Conservation (phyloP, 2,329 filamentous ascomycete genomes). For the Ambrosiella cleistominuta region DNA sequence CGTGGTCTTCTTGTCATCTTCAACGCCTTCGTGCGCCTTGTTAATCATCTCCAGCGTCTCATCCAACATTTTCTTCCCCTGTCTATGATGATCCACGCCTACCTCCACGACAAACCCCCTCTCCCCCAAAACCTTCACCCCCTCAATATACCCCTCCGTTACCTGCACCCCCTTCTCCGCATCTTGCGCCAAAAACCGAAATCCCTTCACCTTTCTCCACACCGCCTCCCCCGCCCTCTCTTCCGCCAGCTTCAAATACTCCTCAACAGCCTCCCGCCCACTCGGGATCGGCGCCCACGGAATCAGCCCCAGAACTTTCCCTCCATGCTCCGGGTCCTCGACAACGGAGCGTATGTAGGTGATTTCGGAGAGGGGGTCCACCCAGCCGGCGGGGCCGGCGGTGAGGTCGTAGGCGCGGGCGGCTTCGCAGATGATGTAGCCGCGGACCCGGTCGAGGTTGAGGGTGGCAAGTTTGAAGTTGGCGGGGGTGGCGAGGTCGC, state of each 20-base stretch:
- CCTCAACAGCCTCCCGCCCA: slow-evolving; percentile 38
- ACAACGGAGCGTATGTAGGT: slow-evolving; percentile 49
- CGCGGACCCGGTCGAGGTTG: slow-evolving; percentile 31
- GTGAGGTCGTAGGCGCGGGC: slow-evolving; percentile 50
- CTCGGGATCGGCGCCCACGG: slow-evolving; percentile 74
- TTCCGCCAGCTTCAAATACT: slow-evolving; percentile 47
- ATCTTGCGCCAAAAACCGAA: slow-evolving; percentile 69
- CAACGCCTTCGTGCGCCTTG: slow-evolving; percentile 43
- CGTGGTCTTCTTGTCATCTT: slow-evolving; percentile 40
- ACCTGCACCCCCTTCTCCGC: slow-evolving; percentile 51
- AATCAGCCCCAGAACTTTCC: slow-evolving; percentile 50
- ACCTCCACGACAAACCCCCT: slow-evolving; percentile 60
- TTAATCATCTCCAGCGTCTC: slow-evolving; percentile 55
- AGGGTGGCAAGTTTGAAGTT: slow-evolving; percentile 39
- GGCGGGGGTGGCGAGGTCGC: slow-evolving; percentile 43
- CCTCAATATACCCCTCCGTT: slow-evolving; percentile 43
- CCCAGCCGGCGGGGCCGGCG: slow-evolving; percentile 39
- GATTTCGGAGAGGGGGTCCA: slow-evolving; percentile 53
- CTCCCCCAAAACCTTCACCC: slow-evolving; percentile 45
- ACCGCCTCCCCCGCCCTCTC: slow-evolving; percentile 40
- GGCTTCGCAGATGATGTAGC: slow-evolving; percentile 71
- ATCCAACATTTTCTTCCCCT: slow-evolving; percentile 56
- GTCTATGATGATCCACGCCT: slow-evolving; percentile 63
- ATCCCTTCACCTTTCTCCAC: slow-evolving; percentile 56
- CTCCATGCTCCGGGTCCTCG: slow-evolving; percentile 32